These are phyloP conservation scores for Globisporangium viniferum DNA, from an alignment of 352 stramenopile species.

Conservation along the genomic window DNA sequence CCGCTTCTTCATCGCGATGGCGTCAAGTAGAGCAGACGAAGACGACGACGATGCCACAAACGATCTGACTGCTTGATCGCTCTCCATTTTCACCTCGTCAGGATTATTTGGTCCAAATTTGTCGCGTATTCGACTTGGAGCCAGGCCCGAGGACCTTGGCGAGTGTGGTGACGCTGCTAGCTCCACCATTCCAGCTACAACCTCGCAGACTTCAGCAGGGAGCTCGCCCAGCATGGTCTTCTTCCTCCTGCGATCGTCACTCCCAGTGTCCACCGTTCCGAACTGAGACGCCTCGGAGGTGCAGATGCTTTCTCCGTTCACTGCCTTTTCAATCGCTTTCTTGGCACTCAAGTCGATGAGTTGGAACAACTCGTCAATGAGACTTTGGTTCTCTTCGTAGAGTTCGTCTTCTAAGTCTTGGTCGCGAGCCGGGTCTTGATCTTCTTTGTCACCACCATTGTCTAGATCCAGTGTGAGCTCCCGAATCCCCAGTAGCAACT, in stretches of 20 bases:
- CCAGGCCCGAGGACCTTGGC: background rate
- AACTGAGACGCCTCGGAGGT: constrained; percentile 2
- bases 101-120: background rate
- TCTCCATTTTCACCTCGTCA: background rate
- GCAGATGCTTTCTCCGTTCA: background rate
- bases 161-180: background rate
- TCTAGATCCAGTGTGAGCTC: background rate
- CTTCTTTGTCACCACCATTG: background rate
- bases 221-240: background rate
- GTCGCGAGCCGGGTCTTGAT: background rate
- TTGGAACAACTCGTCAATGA: constrained; percentile 21
- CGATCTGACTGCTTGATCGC: background rate
- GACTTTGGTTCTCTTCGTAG: constrained; percentile 18
- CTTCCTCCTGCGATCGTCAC: background rate
- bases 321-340: constrained; percentile 6
- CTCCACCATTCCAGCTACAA: background rate
- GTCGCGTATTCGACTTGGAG: background rate
- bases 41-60: background rate
- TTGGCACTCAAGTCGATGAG: constrained; percentile 25
- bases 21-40: background rate
- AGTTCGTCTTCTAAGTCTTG: constrained; percentile 1
- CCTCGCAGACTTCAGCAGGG: background rate
- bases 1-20: constrained; percentile 9
- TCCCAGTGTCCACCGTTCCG: background rate
- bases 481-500: constrained; percentile 15